Base-by-base conservation (phyloP, 768 basidiomycete genomes). In the Leucosporidium creatinivorum region DNA sequence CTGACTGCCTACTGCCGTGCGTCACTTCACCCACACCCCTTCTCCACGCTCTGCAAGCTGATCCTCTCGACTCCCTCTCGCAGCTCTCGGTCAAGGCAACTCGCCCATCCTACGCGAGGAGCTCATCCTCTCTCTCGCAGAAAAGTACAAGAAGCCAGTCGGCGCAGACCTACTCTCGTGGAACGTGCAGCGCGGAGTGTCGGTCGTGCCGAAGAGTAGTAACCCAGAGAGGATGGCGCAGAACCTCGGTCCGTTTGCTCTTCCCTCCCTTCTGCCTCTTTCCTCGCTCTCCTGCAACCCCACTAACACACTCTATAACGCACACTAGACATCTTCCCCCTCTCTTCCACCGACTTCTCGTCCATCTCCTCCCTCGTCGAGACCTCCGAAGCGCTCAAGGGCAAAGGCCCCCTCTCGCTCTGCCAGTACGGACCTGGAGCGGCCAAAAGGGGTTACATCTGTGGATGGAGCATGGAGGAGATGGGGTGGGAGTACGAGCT, bases 131-230 rank as follows among this genome's bases (percentile, higher is more conserved):
- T 81, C 81, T 77, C 80, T 91, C 57, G 87, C 89, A 1, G 78
- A 80, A 60, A 85, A 85, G 76, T 78, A 89, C 78, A 71, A 74
- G 13, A 84, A 85, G 44, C 70, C 79, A 15, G 83, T 86, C 13
- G 83, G 85, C n/a, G 85, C 84, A 64, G 77, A 90, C 62, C 80
- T 89, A 63, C 79, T 89, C 59, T 86, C 86, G 1, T 81, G 89
- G 56, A 86, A 88, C 69, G 85, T 88, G 58, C 81, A 82, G n/a
- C 87, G 87, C 75, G 85, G 82, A 47, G 71, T 21, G 8, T 80
- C 84, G 51, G 89, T 88, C 30, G 80, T 91, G 50, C 82, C 88
- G 28, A 91, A 91, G 80, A 88, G 86, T 7, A 87, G 89, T 36
- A 89, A 85, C 15, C 80, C 83, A 63, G 77, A 80, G 58, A 85